A percentile compares a stretch with the other conserved stretches of the same genome.
Conservation (phyloP, 1,139 yeast species). For the Lodderomyces parapsilosis region DNA sequence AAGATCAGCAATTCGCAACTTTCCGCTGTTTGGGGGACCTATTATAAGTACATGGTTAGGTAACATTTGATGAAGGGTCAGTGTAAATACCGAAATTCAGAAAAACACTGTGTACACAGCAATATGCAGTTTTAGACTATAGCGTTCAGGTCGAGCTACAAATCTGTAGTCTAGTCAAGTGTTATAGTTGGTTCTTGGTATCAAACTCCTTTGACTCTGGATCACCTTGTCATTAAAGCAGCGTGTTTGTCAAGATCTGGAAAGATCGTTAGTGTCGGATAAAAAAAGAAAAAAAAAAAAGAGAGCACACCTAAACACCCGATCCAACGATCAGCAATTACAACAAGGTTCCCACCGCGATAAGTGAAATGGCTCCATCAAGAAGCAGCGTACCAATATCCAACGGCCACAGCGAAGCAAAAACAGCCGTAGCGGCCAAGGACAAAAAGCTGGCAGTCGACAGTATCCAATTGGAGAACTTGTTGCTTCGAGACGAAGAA, state of each 20-base stretch:
- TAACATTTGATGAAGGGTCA: slow-evolving; percentile 17
- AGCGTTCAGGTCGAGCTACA: no score
- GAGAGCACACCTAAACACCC: background rate
- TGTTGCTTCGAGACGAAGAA: slow-evolving; percentile 45
- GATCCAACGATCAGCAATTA: background rate
- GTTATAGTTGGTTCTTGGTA: no score
- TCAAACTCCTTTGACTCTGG: no score
- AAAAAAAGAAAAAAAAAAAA: no score
- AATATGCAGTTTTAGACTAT: no score
- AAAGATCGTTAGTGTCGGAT: background rate
- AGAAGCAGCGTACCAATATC: background rate
- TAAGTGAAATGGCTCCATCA: slow-evolving; percentile 7
- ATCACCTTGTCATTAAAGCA: no score
- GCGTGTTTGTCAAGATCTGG: no score
- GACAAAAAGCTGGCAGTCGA: slow-evolving; percentile 16
- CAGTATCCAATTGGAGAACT: slow-evolving; percentile 38
- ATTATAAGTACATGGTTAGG: slow-evolving; percentile 38
- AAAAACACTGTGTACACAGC: no score
- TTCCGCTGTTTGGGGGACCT: slow-evolving; percentile 41
- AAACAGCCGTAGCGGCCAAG: slow-evolving; percentile 1
- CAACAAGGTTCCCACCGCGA: background rate
- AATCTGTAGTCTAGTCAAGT: no score
- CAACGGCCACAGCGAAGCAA: slow-evolving; percentile 2
- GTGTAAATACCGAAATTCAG: no score
- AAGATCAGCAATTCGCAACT: slow-evolving; percentile 27